These are phyloP conservation scores for Bipolaris victoriae DNA, from an alignment of 2,329 filamentous ascomycete genomes.

Conservation along the genomic window DNA sequence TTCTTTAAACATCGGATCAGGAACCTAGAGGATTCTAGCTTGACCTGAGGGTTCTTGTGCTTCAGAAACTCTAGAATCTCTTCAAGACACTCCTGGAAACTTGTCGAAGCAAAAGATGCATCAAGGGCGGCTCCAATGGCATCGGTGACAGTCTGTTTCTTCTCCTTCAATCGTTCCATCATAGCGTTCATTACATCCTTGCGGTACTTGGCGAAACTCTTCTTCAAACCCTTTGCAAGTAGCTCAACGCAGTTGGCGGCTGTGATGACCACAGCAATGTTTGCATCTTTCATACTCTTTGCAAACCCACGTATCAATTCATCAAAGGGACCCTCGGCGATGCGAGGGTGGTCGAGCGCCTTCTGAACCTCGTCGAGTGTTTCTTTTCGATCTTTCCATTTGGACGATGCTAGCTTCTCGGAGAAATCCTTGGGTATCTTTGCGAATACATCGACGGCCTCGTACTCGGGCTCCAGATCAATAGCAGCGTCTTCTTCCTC, in stretches of 20 bases:
- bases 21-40: constrained; percentile 93
- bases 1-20: constrained; percentile 85
- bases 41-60: constrained; percentile 97
- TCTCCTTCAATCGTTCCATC: constrained; percentile 95
- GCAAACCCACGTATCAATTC: constrained; percentile 84
- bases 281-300: constrained; percentile 99
- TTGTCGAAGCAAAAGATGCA: constrained; percentile 68
- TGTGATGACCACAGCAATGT: constrained; percentile 90
- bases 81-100: constrained; percentile 84
- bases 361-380: constrained; percentile 81
- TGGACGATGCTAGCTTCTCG: constrained; percentile 84
- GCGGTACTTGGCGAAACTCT: constrained; percentile 79
- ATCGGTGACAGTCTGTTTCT: constrained; percentile 88
- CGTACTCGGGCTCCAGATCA: constrained; percentile 68
- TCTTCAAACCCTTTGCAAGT: constrained; percentile 83
- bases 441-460: constrained; percentile 83
- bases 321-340: constrained; percentile 88
- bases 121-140: constrained; percentile 87
- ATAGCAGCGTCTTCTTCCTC: constrained; percentile 71
- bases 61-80: constrained; percentile 83
- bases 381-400: constrained; percentile 99
- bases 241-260: constrained; percentile 92
- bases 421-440: constrained; percentile 83
- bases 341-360: constrained; percentile 80
- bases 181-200: constrained; percentile 83